Conservation (phyloP, 257 asterid species). For the Schizonepeta tenuifolia region DNA sequence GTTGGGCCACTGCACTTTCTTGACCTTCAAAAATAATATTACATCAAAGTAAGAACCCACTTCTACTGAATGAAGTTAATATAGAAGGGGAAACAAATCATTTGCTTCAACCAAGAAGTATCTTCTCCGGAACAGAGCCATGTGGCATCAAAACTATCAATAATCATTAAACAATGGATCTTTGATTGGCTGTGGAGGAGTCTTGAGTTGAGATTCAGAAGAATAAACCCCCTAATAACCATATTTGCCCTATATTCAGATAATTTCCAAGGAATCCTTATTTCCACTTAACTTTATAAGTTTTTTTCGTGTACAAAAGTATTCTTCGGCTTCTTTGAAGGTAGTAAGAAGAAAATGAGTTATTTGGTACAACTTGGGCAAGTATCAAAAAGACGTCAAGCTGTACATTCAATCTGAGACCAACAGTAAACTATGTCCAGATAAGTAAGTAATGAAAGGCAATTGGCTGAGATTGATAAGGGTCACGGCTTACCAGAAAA, state of each 20-base stretch:
- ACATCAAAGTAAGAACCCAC: conserved; percentile 23
- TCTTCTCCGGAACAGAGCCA: conserved; percentile 3
- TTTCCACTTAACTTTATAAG: not conserved
- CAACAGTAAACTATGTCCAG: not conserved
- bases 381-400: conserved; percentile 2
- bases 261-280: not conserved
- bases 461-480: conserved; percentile 29
- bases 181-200: not conserved
- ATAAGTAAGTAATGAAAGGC: not conserved
- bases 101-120: conserved; percentile 19
- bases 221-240: not conserved
- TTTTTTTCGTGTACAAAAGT: conserved; percentile 1
- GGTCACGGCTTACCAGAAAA: conserved; percentile 55
- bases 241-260: not conserved
- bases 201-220: not conserved
- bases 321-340: conserved; percentile 24
- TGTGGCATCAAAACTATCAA: conserved; percentile 15
- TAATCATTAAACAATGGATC: not conserved
- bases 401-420: not conserved
- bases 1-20: conserved; percentile 57
- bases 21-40: conserved; percentile 54
- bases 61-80: conserved; percentile 25
- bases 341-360: not conserved
- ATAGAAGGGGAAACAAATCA: conserved; percentile 8
- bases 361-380: conserved; percentile 1